Conservation (phyloP, 2,329 filamentous ascomycete species). For the Hymenoscyphus albidus region DNA sequence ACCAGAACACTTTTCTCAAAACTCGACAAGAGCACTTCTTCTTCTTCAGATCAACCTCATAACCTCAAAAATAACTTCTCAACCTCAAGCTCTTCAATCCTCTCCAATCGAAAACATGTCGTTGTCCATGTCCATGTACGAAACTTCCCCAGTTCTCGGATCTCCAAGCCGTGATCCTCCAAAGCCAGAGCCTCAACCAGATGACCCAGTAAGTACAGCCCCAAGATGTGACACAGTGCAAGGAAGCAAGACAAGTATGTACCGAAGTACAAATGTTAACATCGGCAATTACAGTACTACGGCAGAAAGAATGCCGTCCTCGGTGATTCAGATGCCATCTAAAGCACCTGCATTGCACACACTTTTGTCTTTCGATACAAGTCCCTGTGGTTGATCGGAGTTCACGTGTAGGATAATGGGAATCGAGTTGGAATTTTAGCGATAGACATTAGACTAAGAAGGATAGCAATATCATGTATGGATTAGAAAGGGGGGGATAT, state of each 20-base stretch:
- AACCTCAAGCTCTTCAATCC: neutral
- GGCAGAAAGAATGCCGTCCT: neutral
- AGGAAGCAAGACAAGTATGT: too few species aligned
- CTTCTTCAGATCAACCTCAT: neutral
- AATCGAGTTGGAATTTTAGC: neutral
- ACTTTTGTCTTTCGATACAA: neutral
- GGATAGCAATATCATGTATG: neutral
- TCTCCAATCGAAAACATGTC: neutral
- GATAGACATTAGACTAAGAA: neutral
- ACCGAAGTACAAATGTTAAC: neutral
- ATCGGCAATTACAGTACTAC: neutral
- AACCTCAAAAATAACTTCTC: too few species aligned
- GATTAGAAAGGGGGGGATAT: neutral
- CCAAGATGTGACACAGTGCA: neutral
- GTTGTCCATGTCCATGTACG: neutral
- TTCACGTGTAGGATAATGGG: neutral
- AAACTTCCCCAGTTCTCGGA: neutral
- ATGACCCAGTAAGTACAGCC: conserved; percentile 6
- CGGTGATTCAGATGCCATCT: neutral
- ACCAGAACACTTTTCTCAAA: neutral
- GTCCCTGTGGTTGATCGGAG: neutral
- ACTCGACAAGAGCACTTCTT: neutral
- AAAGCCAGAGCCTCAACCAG: conserved; percentile 8
- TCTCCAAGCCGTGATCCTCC: neutral
- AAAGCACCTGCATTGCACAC: neutral